Conservation (phyloP, 768 basidiomycete genomes). For the Lactarius deliciosus region DNA sequence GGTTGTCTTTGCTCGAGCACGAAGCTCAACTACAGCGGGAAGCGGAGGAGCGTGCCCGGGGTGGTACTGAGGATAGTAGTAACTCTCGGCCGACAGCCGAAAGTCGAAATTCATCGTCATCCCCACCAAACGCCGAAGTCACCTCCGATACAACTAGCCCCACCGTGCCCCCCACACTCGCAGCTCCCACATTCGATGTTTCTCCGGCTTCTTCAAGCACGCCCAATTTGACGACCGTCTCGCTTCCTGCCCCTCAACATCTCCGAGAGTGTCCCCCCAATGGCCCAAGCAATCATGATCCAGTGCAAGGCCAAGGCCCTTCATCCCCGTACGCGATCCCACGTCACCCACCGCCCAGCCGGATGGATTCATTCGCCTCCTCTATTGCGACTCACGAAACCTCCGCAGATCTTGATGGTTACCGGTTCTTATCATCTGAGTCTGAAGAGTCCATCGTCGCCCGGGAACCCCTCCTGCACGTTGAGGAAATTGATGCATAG, state of each 20-base stretch:
- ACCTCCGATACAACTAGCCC: conserved; percentile 8
- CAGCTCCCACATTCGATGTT: neutral
- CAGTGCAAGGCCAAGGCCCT: neutral
- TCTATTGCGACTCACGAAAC: conserved; percentile 20
- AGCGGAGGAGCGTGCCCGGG: conserved; percentile 64
- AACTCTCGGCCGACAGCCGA: conserved; percentile 18
- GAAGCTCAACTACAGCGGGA: conserved; percentile 88
- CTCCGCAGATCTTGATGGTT: conserved; percentile 14
- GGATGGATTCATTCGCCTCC: conserved; percentile 25
- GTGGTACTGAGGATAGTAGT: conserved; percentile 37
- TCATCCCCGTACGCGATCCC: conserved; percentile 2
- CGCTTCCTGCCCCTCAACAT: conserved; percentile 7
- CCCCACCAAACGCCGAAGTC: conserved; percentile 11
- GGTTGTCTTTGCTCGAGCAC: conserved; percentile 89
- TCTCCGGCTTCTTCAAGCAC: conserved; percentile 15
- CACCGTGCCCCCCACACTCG: neutral
- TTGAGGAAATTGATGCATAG: conserved; percentile 20
- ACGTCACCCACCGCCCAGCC: conserved; percentile 12
- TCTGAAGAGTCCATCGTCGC: conserved; percentile 28
- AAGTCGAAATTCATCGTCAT: conserved; percentile 9
- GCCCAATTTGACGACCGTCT: conserved; percentile 3
- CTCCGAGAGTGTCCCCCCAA: conserved; percentile 10
- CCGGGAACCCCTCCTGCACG: conserved; percentile 27
- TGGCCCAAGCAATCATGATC: neutral
- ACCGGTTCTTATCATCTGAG: conserved; percentile 27